Evolutionary conservation across 768 basidiomycete species (phyloP), one percentile per base, ranked within the genome.

Genomic region (Rhizopogon vesiculosus): DNA sequence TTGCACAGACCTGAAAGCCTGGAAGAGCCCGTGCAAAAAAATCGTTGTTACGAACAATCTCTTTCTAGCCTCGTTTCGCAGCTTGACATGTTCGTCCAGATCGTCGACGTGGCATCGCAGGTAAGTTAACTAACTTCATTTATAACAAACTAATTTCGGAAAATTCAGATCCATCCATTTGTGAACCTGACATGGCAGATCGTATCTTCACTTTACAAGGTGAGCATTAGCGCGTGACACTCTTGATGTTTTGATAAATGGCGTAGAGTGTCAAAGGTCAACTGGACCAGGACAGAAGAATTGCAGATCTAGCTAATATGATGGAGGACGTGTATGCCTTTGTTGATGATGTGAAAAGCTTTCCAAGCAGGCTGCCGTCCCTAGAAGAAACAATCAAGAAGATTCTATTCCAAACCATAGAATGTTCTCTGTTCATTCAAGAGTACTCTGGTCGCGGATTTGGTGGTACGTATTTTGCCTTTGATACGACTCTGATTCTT

Each of bases 361-460:
- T 73, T 16, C 62, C 66, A 6, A 60, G 66, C 45, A 70, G 56
- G 43, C 62, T 73, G 41, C 59, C 63, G 19, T 13, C 39, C 3
- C 65, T 73, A 2, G 66, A 74, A 44, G 56, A 59, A 31, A 62
- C 59, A 13, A 64, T 74, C 45, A 53, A 56, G 3, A 54, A 55
- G 1, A 59, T 74, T 18, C 46, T 69, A 1, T 60, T 63, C 7
- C 73, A 73, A 45, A 74, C 72, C 0, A 62, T 71, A 6, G 73
- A 74, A 60, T 74, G 72, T 31, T 66, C 58, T 15, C 62, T 74
- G 53, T 74, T 74, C 51, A 59, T 74, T 48, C 72, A 64, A 7
- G 73, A 74, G 52, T 74, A 68, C 42, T 65, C 62, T 49, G 71
- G 71, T 0, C 59, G 66, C 49, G 71, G 73, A 7, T 74, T 74